Evolutionary conservation across 2,329 filamentous ascomycete species (phyloP), one percentile per base, ranked within the genome.

Genomic region (Herpomyces periplanetae): DNA sequence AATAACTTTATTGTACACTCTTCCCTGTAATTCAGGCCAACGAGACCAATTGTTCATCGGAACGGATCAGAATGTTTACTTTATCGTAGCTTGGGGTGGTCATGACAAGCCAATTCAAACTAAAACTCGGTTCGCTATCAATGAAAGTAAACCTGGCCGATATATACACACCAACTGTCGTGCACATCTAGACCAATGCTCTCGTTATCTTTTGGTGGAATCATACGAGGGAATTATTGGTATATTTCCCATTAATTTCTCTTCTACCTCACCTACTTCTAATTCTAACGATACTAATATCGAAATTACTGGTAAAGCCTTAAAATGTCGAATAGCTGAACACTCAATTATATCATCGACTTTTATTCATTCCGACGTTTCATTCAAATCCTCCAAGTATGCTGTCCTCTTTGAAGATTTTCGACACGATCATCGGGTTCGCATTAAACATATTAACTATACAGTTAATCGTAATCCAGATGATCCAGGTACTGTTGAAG

Each of bases 31-130:
- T 18, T 54, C 66, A 28, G 58, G 60, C 11, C 39, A 47, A 3
- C 68, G 59, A 18, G 71, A 91, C 28, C 55, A 88, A 25, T 52
- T 96, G 24, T 87, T 96, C 34, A 51, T 96, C 22, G 75, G 71
- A 19, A 96, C 80, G 17, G 64, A 87, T 33, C 57, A 64, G 21
- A 64, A 66, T 28, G 60, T 71, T 30, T 91, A 87, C 41, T 87
- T 91, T 36, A 85, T 69, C 2, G 38, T 87, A 9, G 57, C 50
- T 8, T 96, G 80, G 73, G 58, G 88, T 29, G 31, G 47, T 1
- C 37, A 49, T 2, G 39, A 32, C 10, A 45, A 42, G 9, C 38
- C 47, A 20, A 36, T 59, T 7, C 39, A 39, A 14, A 60, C 54
- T 3, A 33, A 55, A 27, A 47, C 52, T 36, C 47, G 43, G 23